Conservation (phyloP, 2,329 filamentous ascomycete genomes). For the Fusarium sulawesiense region DNA sequence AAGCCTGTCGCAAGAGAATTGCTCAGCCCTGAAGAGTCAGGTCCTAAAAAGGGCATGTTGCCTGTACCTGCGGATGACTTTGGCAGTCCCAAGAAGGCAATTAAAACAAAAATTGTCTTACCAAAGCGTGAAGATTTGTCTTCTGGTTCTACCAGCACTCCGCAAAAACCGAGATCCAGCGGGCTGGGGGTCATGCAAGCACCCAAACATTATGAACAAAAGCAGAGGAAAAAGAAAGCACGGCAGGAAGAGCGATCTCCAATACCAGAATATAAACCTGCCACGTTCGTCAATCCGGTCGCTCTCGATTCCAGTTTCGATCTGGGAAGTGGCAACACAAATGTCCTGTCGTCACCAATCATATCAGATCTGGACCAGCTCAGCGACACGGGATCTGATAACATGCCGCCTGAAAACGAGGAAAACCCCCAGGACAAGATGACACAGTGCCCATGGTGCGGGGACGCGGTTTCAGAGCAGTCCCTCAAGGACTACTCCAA, state of each 20-base stretch:
- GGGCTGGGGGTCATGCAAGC: background rate
- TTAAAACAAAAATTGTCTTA: constrained; percentile 1
- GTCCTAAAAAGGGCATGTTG: constrained; percentile 4
- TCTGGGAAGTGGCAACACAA: background rate
- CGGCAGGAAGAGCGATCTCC: background rate
- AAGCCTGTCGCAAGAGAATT: constrained; percentile 19
- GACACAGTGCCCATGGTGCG: constrained; percentile 74
- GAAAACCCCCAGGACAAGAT: constrained; percentile 9
- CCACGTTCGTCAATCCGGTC: constrained; percentile 21
- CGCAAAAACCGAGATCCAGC: constrained; percentile 16
- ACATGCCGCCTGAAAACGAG: constrained; percentile 11
- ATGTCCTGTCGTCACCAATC: constrained; percentile 12
- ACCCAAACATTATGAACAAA: background rate
- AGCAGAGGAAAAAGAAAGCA: background rate
- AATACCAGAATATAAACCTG: constrained; percentile 7
- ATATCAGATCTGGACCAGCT: constrained; percentile 35
- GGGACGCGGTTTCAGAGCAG: constrained; percentile 65
- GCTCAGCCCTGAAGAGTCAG: constrained; percentile 24
- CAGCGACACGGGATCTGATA: constrained; percentile 12
- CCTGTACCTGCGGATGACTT: constrained; percentile 15
- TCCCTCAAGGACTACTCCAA: constrained; percentile 66
- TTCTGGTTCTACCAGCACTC: constrained; percentile 18
- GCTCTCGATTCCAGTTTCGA: constrained; percentile 14
- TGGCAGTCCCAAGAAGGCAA: constrained; percentile 24
- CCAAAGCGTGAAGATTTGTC: constrained; percentile 18